Base-by-base conservation (phyloP, 2,329 filamentous ascomycete genomes). In the Periconia macrospinosa region DNA sequence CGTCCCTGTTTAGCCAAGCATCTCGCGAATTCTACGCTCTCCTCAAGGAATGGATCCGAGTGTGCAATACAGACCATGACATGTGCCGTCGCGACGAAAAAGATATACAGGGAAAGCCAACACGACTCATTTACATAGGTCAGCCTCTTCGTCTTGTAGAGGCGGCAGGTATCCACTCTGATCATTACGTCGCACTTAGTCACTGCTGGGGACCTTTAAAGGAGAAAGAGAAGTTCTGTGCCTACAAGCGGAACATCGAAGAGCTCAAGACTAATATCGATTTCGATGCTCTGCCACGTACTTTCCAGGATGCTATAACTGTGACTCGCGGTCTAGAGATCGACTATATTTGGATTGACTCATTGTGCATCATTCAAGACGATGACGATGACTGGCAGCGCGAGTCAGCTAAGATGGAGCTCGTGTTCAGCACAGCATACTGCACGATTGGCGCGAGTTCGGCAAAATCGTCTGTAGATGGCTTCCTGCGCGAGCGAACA, bases 361-460 rank as follows among this genome's bases (percentile, higher is more conserved):
- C 53, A 23, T 37, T 59, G 6, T 65, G 62, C 45, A 66, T 65
- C n/a, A 56, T 65, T 13, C 59, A 65, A 53, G 42, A 51, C 19
- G 35, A 30, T 14, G 52, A 59, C 33, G 45, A 60, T 47, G 61
- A 67, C 49, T 65, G 54, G 59, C 42, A 56, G 23, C 18, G 27
- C 17, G 60, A 67, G 50, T 40, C 53, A 30, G 47, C 35, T 8
- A 43, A 40, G 2, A 66, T 66, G 59, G 55, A 55, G 43, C 37
- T 35, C 0, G 52, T 66, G 18, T 66, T 55, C 44, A 27, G 40
- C 13, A 15, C 15, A 7, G 55, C 63, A 10, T 58, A 56, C 46
- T 52, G 51, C 45, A 59, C 52, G 23, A 57, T 66, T 40, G 53
- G 60, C 42, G 62, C 62, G 35, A 57, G 48, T 19, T 58, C 55